Conservation (phyloP, 2,329 filamentous ascomycete species). For the Colletotrichum graminicola region DNA sequence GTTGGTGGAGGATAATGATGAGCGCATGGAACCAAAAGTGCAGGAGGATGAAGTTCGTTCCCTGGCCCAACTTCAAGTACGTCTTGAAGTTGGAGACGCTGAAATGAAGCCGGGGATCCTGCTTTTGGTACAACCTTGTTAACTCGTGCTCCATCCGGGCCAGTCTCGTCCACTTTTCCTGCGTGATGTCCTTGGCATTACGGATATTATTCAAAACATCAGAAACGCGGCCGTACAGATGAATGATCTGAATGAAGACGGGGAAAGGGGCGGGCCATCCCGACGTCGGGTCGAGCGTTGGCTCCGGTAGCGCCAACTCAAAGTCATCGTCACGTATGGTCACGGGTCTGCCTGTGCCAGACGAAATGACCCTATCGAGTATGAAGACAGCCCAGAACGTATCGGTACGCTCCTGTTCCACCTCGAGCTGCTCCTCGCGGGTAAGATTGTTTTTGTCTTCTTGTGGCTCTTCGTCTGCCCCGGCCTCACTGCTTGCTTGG, state of each 20-base stretch:
- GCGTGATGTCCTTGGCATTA: constrained; percentile 78
- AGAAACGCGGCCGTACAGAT: constrained; percentile 86
- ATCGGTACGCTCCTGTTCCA: constrained; percentile 85
- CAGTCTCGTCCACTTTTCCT: constrained; percentile 78
- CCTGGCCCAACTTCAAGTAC: constrained; percentile 83
- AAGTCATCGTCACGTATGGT: constrained; percentile 88
- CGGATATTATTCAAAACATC: constrained; percentile 87
- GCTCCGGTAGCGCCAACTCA: constrained; percentile 77
- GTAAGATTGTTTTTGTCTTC: constrained; percentile 57
- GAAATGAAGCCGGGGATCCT: constrained; percentile 82
- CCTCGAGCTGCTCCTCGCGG: constrained; percentile 69
- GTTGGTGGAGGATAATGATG: constrained; percentile 87
- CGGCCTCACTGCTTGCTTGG: constrained; percentile 49
- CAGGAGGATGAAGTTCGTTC: constrained; percentile 86
- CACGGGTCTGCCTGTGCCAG: constrained; percentile 85
- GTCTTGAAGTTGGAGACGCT: constrained; percentile 88
- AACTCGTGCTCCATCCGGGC: constrained; percentile 84
- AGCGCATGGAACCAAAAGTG: constrained; percentile 92
- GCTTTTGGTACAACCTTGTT: constrained; percentile 77
- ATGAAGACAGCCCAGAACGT: constrained; percentile 94
- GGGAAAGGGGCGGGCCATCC: constrained; percentile 85
- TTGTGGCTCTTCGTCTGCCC: constrained; percentile 50
- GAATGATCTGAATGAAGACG: constrained; percentile 84
- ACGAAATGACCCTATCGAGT: constrained; percentile 87
- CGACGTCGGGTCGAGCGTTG: constrained; percentile 64